These are phyloP conservation scores for Thymus mandschuricus DNA, from an alignment of 257 asterid genomes.

Conservation along the genomic window DNA sequence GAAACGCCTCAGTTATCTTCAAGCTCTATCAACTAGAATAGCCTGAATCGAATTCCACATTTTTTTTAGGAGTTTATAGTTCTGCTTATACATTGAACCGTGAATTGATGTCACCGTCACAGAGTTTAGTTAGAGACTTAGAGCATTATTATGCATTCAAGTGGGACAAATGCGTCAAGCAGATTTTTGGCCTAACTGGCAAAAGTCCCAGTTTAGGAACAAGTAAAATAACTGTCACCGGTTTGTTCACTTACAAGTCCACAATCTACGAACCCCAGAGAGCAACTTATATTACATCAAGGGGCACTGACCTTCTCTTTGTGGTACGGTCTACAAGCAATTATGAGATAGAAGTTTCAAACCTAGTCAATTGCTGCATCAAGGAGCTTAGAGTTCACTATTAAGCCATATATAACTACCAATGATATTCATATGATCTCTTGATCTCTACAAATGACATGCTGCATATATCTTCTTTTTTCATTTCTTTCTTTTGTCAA, in stretches of 20 bases:
- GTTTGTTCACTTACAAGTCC: background rate
- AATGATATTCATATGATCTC: background rate
- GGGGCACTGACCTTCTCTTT: background rate
- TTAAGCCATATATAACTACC: background rate
- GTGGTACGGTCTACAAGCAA: background rate
- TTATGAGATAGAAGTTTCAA: background rate
- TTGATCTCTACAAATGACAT: background rate
- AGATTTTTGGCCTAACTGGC: background rate
- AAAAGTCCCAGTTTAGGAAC: background rate
- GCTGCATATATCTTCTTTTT: background rate
- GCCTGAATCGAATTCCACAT: slow-evolving; percentile 12
- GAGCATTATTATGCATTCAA: slow-evolving; percentile 11
- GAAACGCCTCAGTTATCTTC: slow-evolving; percentile 9
- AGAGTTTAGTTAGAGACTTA: slow-evolving; percentile 4
- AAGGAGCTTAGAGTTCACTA: slow-evolving; percentile 12
- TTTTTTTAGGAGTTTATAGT: background rate
- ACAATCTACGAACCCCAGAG: background rate
- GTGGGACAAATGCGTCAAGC: background rate
- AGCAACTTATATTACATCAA: background rate
- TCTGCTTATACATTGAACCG: background rate
- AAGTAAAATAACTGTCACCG: background rate
- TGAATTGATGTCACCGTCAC: slow-evolving; percentile 1
- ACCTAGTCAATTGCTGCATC: background rate
- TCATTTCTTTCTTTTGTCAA: background rate
- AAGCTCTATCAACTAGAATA: slow-evolving; percentile 11